A percentile compares a stretch with the other conserved stretches of the same genome.
Conservation (phyloP, 352 stramenopile genomes). For the Globisporangium cylindrosporum region DNA sequence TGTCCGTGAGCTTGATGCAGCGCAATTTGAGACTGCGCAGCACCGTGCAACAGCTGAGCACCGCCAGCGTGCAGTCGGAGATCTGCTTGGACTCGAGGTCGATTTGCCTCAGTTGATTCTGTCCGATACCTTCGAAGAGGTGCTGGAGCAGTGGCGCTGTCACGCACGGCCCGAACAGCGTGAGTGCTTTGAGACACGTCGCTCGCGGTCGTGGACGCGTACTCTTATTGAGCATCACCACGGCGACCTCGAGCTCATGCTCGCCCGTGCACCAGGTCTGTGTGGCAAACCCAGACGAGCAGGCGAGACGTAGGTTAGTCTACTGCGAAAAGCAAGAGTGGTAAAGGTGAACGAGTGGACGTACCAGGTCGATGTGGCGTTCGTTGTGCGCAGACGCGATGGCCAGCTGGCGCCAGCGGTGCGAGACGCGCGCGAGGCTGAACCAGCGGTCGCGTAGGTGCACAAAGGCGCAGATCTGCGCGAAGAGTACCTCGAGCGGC, state of each 20-base stretch:
- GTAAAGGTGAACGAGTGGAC: conserved; percentile 2
- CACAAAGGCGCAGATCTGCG: conserved; percentile 52
- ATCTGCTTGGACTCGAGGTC: conserved; percentile 78
- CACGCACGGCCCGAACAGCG: conserved; percentile 63
- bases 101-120: conserved; percentile 35
- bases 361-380: conserved; percentile 51
- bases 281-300: neutral
- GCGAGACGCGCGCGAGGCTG: conserved; percentile 47
- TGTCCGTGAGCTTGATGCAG: conserved; percentile 76
- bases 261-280: conserved; percentile 75
- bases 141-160: conserved; percentile 35
- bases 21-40: conserved; percentile 45
- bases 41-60: conserved; percentile 33
- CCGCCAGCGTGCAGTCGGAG: conserved; percentile 36
- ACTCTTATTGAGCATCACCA: conserved; percentile 24
- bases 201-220: conserved; percentile 3
- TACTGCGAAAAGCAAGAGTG: neutral
- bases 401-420: conserved; percentile 49
- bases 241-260: conserved; percentile 49
- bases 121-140: conserved; percentile 40
- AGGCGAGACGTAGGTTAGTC: too few species aligned
- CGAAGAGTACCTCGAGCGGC: conserved; percentile 41
- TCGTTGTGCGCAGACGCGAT: conserved; percentile 56
- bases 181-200: conserved; percentile 45
- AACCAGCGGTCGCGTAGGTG: conserved; percentile 57